Conservation (phyloP, 1,284 basidiomycete genomes). For the Grifola frondosa region DNA sequence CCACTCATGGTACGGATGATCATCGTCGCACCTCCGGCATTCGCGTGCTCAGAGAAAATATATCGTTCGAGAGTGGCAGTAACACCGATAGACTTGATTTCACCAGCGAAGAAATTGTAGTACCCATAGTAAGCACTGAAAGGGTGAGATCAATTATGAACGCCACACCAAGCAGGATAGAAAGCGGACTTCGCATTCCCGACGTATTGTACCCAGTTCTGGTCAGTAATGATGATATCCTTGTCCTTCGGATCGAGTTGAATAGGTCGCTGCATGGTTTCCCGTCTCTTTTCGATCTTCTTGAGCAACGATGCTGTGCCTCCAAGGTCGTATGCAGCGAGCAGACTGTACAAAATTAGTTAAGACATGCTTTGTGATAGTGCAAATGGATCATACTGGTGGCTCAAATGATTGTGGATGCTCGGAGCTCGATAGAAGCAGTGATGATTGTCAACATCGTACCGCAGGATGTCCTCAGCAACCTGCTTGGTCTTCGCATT, state of each 20-base stretch:
- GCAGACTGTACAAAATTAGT: not conserved
- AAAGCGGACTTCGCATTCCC: not conserved
- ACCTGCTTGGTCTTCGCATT: no score
- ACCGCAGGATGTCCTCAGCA: no score
- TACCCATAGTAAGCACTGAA: no score
- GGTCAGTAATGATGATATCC: constrained; percentile 1
- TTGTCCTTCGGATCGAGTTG: no score
- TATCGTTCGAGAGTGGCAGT: no score
- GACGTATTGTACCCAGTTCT: not conserved
- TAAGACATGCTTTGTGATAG: not conserved
- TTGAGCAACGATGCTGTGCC: not conserved
- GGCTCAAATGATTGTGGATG: not conserved
- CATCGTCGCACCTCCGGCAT: no score
- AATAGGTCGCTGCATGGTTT: not conserved
- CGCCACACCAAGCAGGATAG: no score
- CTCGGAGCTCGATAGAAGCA: not conserved
- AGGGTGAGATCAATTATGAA: no score
- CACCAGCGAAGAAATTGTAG: no score
- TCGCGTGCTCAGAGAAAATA: no score
- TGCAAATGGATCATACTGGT: not conserved
- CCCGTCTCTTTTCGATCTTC: not conserved
- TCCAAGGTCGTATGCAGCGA: not conserved
- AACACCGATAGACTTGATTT: no score
- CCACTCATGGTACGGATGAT: no score
- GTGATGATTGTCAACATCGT: not conserved